Percentiles rank a stretch among this genome's conserved stretches.
Evolutionary conservation across 108 stramenopile species (phyloP).

Genomic region (Cylindrotheca fusiformis): DNA sequence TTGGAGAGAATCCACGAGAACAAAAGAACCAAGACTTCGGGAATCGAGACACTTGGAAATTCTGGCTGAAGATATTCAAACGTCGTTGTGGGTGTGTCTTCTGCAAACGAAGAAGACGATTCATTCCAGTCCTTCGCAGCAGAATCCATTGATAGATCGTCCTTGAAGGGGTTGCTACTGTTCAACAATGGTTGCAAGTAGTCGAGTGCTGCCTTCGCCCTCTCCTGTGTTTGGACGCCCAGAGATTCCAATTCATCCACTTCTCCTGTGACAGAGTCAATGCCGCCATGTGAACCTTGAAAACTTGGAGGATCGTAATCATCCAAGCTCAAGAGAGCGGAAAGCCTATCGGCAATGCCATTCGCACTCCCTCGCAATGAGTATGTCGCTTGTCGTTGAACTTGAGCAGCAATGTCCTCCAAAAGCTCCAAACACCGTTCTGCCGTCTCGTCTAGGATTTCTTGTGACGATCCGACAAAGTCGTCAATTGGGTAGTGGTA

Average conservation of each 20-base stretch:
- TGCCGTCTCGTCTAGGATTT: slow-evolving; percentile 1
- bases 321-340: slow-evolving; percentile 24
- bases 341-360: slow-evolving; percentile 5
- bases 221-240: background rate
- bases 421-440: slow-evolving; percentile 7
- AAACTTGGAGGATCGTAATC: slow-evolving; percentile 43
- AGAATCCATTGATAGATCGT: background rate
- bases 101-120: background rate
- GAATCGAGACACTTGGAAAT: slow-evolving; percentile 28
- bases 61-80: slow-evolving; percentile 31
- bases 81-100: slow-evolving; percentile 6
- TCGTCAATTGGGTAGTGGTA: slow-evolving; percentile 5
- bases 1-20: slow-evolving; percentile 10
- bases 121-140: background rate
- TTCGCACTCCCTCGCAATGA: slow-evolving; percentile 4
- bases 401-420: slow-evolving; percentile 4
- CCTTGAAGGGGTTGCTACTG: background rate
- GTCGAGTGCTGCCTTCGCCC: slow-evolving; percentile 1
- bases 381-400: slow-evolving; percentile 10
- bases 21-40: slow-evolving; percentile 8
- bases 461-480: background rate
- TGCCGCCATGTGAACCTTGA: slow-evolving; percentile 10
- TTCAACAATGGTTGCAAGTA: background rate
- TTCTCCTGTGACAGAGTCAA: slow-evolving; percentile 1
- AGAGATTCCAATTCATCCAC: slow-evolving; percentile 15